A percentile compares a stretch with the other conserved stretches of the same genome.
These are phyloP conservation scores for Amanita jacksonii DNA, from an alignment of 768 basidiomycete species.

Conservation along the genomic window DNA sequence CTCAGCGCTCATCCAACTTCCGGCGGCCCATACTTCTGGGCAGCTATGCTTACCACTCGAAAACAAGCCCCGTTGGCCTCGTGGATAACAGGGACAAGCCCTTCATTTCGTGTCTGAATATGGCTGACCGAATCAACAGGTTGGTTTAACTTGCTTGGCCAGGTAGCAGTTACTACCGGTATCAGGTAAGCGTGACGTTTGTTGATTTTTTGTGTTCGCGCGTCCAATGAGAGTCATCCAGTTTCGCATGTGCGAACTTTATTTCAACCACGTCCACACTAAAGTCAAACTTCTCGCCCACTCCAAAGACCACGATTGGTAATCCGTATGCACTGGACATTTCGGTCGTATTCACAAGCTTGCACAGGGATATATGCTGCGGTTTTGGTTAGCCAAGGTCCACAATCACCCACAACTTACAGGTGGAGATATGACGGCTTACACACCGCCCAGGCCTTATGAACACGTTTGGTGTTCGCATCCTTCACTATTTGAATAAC, in stretches of 20 bases:
- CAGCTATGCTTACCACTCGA: constrained; percentile 60
- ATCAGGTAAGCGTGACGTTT: constrained; percentile 35
- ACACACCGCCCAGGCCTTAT: no score
- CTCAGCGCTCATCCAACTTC: constrained; percentile 61
- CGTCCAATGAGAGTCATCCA: constrained; percentile 13
- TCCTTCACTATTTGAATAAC: constrained; percentile 61
- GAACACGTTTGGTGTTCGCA: constrained; percentile 65
- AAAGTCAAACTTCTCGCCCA: constrained; percentile 48
- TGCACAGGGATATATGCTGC: constrained; percentile 48
- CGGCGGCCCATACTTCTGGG: constrained; percentile 75
- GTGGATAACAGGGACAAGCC: constrained; percentile 49
- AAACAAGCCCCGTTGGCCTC: constrained; percentile 54
- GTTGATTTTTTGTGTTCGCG: no score
- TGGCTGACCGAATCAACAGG: constrained; percentile 20
- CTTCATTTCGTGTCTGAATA: neutral
- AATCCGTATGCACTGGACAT: constrained; percentile 5
- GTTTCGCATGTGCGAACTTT: constrained; percentile 60
- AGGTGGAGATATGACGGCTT: no score
- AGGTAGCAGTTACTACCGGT: constrained; percentile 70
- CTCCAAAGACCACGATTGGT: constrained; percentile 53
- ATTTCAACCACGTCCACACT: constrained; percentile 56
- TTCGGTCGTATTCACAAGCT: neutral
- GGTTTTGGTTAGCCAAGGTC: constrained; percentile 56
- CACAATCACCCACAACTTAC: no score
- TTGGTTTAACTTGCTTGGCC: constrained; percentile 68